phyloP scores from a whole-genome alignment of 495 filamentous ascomycete genomes.

The Alectoria sarmentosa region DNA sequence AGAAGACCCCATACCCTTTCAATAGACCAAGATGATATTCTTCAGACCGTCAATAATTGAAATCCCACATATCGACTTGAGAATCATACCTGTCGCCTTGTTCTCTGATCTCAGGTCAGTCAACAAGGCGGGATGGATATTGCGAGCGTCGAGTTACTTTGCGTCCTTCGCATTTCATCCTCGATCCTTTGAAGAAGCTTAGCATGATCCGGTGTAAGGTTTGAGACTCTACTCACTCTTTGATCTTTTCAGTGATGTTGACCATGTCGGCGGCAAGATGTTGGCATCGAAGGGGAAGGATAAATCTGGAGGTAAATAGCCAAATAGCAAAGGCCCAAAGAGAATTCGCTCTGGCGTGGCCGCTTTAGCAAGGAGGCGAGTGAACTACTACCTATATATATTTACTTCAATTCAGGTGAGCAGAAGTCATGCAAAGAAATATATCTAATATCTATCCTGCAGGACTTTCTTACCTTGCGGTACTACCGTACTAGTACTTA shows the following conservation, averaged over 20 bases:
- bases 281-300: not conserved
- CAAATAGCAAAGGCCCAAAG: too few relatives aligned
- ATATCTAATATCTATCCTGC: too few relatives aligned
- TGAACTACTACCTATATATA: too few relatives aligned
- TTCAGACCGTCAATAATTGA: conserved; percentile 30
- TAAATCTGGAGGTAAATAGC: not conserved
- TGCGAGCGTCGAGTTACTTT: conserved; percentile 54
- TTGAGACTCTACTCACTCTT: conserved; percentile 58
- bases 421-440: too few relatives aligned
- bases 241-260: conserved; percentile 99
- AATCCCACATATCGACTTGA: not conserved
- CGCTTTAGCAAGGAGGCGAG: too few relatives aligned
- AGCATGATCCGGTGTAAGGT: conserved; percentile 4
- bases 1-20: conserved; percentile 66
- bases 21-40: conserved; percentile 98
- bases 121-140: conserved; percentile 22
- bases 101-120: conserved; percentile 64
- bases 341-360: too few relatives aligned
- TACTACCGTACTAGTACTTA: too few relatives aligned
- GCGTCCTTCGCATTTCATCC: conserved; percentile 98
- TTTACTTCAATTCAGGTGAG: too few relatives aligned
- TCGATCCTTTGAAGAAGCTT: conserved; percentile 65
- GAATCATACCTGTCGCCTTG: conserved; percentile 82
- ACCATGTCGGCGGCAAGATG: conserved; percentile 65
- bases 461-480: too few relatives aligned